Evolutionary conservation across 2,329 filamentous ascomycete genomes (phyloP), one percentile per base, ranked within the genome.

Genomic region (Stagonosporopsis rhizophila): DNA sequence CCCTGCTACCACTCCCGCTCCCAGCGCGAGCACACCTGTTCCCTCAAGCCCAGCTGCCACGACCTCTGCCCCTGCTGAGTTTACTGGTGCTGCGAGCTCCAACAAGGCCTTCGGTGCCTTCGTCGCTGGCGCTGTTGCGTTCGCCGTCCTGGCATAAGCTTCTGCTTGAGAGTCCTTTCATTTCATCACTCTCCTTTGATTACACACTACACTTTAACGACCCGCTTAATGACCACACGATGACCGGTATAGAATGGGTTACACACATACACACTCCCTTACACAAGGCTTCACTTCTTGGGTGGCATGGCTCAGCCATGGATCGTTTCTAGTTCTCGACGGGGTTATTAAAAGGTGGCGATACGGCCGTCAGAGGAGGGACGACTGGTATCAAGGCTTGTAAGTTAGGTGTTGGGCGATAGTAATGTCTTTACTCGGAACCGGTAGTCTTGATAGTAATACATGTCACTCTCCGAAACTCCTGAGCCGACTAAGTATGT

Each of bases 91-190:
- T 9, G 68, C 66, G n/a, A 45, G 34, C 47, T 49, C 60, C 42
- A 67, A 61, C 59, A 69, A 64, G 61, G 67, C 66, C 22, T 38
- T 69, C n/a, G 62, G 46, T 15, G 68, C 61, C 37, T 50, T 71
- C 34, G 45, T 69, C 23, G 67, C 61, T 55, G 68, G 63, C 55
- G 67, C 64, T 15, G 48, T 63, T 20, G 68, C 66, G 28, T 32
- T 71, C 28, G 58, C 57, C 39, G 56, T 59, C 52, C 39, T 69
- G 52, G 63, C 55, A 45, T 71, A 65, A 62, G 40, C 30, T 12
- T 17, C n/a, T 37, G 22, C 11, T 35, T 17, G 8, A 19, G 30
- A 19, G 9, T 37, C 7, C 28, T 17, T 22, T 17, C 14, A 25
- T 30, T 55, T 52, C 48, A 39, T 52, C 15, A 52, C 56, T 52